Percentiles rank a stretch among this genome's conserved stretches.
Evolutionary conservation across 192 early-diverging fungal genomes (phyloP).

Genomic region (Physocladia obscura): DNA sequence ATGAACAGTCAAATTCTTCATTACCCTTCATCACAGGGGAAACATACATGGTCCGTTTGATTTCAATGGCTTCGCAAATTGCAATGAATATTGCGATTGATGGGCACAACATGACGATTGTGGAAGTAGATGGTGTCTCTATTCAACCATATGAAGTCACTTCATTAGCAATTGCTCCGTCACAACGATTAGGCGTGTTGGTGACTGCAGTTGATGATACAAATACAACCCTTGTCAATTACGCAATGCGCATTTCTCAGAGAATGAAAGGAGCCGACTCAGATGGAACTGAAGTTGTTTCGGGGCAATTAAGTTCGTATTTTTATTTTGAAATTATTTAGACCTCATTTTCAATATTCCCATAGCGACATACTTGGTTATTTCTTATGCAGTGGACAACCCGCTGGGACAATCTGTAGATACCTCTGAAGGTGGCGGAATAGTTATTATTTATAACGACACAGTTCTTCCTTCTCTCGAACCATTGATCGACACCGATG

Average conservation of each 20-base stretch:
- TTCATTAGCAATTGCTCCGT: constrained; percentile 60
- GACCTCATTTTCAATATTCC: not conserved
- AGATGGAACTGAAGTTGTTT: not conserved
- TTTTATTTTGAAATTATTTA: not conserved
- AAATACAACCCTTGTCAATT: constrained; percentile 41
- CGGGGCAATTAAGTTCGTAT: not conserved
- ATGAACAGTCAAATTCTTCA: constrained; percentile 1
- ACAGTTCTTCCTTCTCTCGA: constrained; percentile 58
- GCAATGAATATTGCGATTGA: constrained; percentile 76
- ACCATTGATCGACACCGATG: constrained; percentile 28
- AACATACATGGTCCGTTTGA: constrained; percentile 67
- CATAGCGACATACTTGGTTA: not conserved
- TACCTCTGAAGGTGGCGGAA: not conserved
- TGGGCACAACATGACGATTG: constrained; percentile 69
- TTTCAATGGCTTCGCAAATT: constrained; percentile 73
- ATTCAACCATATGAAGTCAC: constrained; percentile 54
- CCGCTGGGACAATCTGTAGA: not conserved
- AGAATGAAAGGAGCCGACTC: not conserved
- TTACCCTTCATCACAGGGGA: constrained; percentile 68
- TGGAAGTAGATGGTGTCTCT: constrained; percentile 75
- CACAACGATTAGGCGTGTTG: constrained; percentile 77
- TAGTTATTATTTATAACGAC: constrained; percentile 29
- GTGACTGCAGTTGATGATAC: constrained; percentile 59
- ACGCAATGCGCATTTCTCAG: constrained; percentile 56
- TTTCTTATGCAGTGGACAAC: not conserved